These are phyloP conservation scores for Mediolabrus comicus DNA, from an alignment of 108 stramenopile genomes.

Conservation along the genomic window DNA sequence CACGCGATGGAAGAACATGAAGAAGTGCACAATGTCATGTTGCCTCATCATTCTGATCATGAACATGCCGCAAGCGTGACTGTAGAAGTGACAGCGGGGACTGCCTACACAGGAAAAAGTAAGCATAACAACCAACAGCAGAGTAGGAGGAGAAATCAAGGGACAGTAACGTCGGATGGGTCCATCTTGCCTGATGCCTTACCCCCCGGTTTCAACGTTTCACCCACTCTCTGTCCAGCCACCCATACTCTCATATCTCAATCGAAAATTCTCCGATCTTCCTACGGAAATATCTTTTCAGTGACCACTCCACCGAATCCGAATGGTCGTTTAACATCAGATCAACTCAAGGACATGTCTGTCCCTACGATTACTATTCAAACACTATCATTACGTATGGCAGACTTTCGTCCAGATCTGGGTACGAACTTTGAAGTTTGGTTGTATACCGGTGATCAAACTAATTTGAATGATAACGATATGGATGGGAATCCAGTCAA, in stretches of 20 bases:
- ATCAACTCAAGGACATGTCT: background rate
- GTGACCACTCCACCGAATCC: background rate
- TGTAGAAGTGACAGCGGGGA: no score
- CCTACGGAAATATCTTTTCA: background rate
- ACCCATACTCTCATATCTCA: background rate
- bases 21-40: no score
- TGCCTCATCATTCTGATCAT: no score
- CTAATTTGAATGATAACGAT: conserved; percentile 1
- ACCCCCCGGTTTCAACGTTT: no score
- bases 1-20: no score
- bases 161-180: no score
- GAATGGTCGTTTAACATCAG: background rate
- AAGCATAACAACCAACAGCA: no score
- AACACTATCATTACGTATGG: background rate
- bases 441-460: conserved; percentile 8
- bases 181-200: no score
- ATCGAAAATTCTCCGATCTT: background rate
- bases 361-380: background rate
- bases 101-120: no score
- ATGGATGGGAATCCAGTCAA: conserved; percentile 4
- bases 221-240: no score
- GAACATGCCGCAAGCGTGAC: no score
- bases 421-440: background rate
- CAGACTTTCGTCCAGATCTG: background rate
- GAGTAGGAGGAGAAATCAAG: no score